Evolutionary conservation across 768 basidiomycete species (phyloP).

Genomic region (Xerocomellus chrysenteron): DNA sequence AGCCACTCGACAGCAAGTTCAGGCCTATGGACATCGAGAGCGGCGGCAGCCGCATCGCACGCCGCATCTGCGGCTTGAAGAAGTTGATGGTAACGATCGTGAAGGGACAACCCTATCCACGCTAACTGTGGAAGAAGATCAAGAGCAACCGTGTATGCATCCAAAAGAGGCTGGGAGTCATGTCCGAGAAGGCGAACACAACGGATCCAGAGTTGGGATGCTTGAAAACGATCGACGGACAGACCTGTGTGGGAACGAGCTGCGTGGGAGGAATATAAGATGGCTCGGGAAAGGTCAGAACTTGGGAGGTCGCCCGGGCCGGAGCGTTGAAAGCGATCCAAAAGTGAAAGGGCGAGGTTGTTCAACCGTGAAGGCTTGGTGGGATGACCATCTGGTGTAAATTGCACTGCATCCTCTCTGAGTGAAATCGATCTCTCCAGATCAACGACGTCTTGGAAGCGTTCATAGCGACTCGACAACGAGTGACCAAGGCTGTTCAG

Average conservation of each 20-base stretch:
- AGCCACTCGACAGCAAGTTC: conserved; percentile 2
- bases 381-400: not conserved
- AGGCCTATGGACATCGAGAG: not conserved
- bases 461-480: not conserved
- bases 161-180: not conserved
- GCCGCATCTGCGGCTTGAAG: not conserved
- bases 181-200: not conserved
- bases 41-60: not conserved
- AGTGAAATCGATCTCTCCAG: not conserved
- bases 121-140: not conserved
- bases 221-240: not conserved
- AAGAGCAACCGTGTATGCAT: not conserved
- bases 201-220: not conserved
- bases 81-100: not conserved
- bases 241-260: not conserved
- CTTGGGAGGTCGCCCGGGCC: too few species aligned
- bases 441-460: not conserved
- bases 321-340: too few species aligned
- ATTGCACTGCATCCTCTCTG: not conserved
- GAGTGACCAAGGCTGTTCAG: not conserved
- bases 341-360: too few species aligned
- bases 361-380: not conserved
- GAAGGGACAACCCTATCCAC: not conserved
- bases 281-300: too few species aligned
- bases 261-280: not conserved